Base-by-base conservation (phyloP, 2,329 filamentous ascomycete species). In the Alternaria sp. region DNA sequence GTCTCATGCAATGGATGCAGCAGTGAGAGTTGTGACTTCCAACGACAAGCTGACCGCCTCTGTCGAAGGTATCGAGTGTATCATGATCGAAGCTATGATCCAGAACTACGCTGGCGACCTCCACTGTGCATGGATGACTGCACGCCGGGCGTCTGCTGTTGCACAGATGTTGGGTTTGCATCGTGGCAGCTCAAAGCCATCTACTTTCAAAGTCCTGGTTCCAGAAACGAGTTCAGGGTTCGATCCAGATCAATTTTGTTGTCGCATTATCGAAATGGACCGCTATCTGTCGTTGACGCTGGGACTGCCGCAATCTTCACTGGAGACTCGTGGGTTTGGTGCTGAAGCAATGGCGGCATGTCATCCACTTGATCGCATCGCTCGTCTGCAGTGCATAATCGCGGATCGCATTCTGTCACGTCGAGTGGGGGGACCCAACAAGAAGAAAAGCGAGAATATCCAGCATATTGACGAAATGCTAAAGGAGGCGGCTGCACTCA, bases 401-500 rank as follows among this genome's bases (percentile, higher is more conserved):
- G 75, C 76, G 5, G 74, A 66, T 9, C 73, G 70, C 3, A 81
- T 85, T 12, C 62, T 82, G 1, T 4, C 11, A 36, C 32, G 32
- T 16, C 11, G 12, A 14, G 32, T 7, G 3, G 11, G 6, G 4
- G 12, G 6, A 3, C 14, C 32, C 32, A 16, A 7, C 12, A 12
- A 14, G 11, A 14, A 36, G 12, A 3, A 36, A 14, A 14, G 11
- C 12, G 32, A 14, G 3, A 2, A 14, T 14, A 2, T 14, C 6
- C 14, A 5, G 1, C 11, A 36, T 3, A 36, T 36, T 14, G 32
- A 36, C 12, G 11, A 5, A 12, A 14, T 14, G 32, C 32, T 36
- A 6, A 14, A 36, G 12, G 12, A 36, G 12, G 32, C 32, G 4
- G 32, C 32, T 36, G 4, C 11, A 14, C 11, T 14, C 32, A 14